Evolutionary conservation across 306 rosid species (phyloP), one percentile per base, ranked within the genome.

Genomic region (Geum urbanum): DNA sequence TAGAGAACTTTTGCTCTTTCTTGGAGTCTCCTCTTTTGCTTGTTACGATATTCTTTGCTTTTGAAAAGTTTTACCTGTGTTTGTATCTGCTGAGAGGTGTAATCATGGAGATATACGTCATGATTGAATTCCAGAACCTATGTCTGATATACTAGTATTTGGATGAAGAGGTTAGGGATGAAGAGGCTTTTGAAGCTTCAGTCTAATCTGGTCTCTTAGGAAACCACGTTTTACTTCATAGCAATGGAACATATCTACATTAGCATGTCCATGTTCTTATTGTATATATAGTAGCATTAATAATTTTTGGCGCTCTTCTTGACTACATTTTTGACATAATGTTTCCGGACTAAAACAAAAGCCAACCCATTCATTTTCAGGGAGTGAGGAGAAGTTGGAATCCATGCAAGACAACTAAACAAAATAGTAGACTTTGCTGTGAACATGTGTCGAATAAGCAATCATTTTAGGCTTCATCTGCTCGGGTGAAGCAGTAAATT

Each of bases 301-400:
- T 43, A 43, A 6, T 43, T 10, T 47, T 47, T 9, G 50, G 50
- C 13, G 9, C 35, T 27, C 63, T 11, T 57, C 63, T 27, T 24
- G 5, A 13, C 41, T 57, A 24, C 41, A 13, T 27, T 50, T 16
- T 35, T 5, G 13, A 0, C 9, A 10, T 18, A 22, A 52, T 39
- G 13, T 8, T 6, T 20, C 55, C 50, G 16, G 37, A 64, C 50
- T 54, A 44, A 55, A 55, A 66, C 22, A 53, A 46, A 16, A 27
- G 13, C 43, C 6, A 14, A 20, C 37, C 55, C 48, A 16, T 8
- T 65, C 24, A 72, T 68, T 72, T 76, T 79, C 83, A 94, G 98
- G 98, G 98, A 61, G 98, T 90, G 44, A 84, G 99, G 96, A 83
- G 99, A 94, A 84, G 96, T 83, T 9, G 99, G 99, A 46, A 87